phyloP scores from a whole-genome alignment of 306 rosid species.

The Rosa multiflora region DNA sequence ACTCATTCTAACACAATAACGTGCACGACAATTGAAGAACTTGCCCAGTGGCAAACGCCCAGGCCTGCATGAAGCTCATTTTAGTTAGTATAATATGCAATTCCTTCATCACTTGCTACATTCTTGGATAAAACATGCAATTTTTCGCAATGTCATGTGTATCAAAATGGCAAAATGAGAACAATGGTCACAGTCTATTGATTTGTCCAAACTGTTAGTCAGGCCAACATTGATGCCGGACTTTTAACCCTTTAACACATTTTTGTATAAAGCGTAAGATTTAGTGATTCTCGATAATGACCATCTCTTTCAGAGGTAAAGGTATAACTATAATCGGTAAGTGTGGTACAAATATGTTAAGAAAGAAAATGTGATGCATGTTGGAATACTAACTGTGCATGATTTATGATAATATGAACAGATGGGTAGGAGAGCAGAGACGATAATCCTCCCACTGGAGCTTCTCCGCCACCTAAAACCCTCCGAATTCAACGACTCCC shows the following conservation, averaged over 20 bases:
- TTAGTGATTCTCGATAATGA: too few species aligned
- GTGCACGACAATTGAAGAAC: background rate
- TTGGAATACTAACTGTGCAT: background rate
- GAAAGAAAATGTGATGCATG: background rate
- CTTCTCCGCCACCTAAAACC: constrained; percentile 80
- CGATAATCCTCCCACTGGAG: constrained; percentile 90
- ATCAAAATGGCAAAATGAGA: background rate
- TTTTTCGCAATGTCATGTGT: background rate
- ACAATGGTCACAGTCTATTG: background rate
- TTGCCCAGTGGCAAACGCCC: too few species aligned
- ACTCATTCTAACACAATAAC: background rate
- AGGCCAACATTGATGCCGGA: background rate
- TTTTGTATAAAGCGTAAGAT: background rate
- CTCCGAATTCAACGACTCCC: constrained; percentile 76
- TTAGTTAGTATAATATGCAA: too few species aligned
- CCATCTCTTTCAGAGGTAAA: background rate
- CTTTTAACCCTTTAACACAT: background rate
- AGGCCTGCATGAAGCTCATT: too few species aligned
- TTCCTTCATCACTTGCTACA: too few species aligned
- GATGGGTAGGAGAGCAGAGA: constrained; percentile 88
- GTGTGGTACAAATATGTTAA: background rate
- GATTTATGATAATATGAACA: constrained; percentile 18
- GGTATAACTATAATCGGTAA: background rate
- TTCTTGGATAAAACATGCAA: background rate
- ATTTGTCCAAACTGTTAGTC: background rate